Evolutionary conservation across 495 filamentous ascomycete species (phyloP).

Genomic region (Tuber umbilicatum): DNA sequence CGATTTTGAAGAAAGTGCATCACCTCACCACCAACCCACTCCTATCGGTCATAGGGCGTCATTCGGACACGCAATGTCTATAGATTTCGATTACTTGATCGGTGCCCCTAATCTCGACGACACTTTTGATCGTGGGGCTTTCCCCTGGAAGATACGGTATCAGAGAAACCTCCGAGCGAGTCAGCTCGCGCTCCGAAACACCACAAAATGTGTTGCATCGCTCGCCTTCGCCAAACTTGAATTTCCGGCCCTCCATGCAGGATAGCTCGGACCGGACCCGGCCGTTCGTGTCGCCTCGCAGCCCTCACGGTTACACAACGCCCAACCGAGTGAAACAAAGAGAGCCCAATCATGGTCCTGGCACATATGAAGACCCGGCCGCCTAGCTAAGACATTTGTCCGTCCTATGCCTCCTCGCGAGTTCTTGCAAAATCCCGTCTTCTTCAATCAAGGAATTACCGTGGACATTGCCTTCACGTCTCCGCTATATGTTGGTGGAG

Average conservation of each 20-base stretch:
- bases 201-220: conserved; percentile 27
- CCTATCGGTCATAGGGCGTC: conserved; percentile 35
- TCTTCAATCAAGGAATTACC: conserved; percentile 42
- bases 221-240: conserved; percentile 21
- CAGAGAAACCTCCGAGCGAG: conserved; percentile 27
- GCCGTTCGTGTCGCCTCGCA: conserved; percentile 23
- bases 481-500: conserved; percentile 46
- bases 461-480: conserved; percentile 42
- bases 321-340: conserved; percentile 13
- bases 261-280: conserved; percentile 22
- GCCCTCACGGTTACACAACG: conserved; percentile 18
- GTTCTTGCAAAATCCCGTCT: conserved; percentile 43
- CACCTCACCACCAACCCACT: conserved; percentile 15
- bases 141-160: conserved; percentile 18
- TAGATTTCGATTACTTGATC: conserved; percentile 35
- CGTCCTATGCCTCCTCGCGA: conserved; percentile 43
- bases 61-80: conserved; percentile 33
- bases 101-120: conserved; percentile 34
- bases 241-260: conserved; percentile 15
- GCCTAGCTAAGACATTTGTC: conserved; percentile 45
- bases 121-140: conserved; percentile 35
- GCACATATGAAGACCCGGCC: conserved; percentile 19
- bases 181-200: conserved; percentile 6
- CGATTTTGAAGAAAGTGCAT: conserved; percentile 22
- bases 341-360: conserved; percentile 19